Conservation (phyloP, 192 early-diverging fungal genomes). For the Coemansia erecta region DNA sequence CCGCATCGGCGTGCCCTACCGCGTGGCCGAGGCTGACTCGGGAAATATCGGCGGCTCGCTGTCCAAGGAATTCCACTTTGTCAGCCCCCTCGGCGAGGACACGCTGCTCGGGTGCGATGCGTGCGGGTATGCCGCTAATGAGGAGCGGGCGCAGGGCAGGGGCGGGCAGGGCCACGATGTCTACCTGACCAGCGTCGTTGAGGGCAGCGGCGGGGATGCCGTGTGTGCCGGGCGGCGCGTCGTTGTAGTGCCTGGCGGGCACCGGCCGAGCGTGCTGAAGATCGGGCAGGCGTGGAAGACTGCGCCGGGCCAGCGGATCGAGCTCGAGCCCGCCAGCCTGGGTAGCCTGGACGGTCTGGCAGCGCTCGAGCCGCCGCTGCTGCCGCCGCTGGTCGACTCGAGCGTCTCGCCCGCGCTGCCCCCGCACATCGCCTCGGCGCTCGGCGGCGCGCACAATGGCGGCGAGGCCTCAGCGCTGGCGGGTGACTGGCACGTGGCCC, state of each 20-base stretch:
- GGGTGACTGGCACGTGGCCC: constrained; percentile 43
- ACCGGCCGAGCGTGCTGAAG: constrained; percentile 33
- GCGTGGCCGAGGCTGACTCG: constrained; percentile 86
- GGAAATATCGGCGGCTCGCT: constrained; percentile 87
- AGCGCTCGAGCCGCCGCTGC: background rate
- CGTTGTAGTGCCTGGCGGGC: constrained; percentile 18
- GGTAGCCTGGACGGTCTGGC: too few relatives aligned
- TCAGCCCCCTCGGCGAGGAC: constrained; percentile 79
- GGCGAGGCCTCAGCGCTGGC: background rate
- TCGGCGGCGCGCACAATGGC: background rate
- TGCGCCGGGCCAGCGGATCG: constrained; percentile 12
- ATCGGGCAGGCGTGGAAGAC: constrained; percentile 21
- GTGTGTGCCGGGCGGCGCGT: background rate
- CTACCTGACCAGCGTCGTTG: constrained; percentile 6
- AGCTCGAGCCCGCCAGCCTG: background rate
- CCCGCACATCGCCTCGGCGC: background rate
- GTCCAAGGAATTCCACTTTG: constrained; percentile 90
- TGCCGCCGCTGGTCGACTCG: constrained; percentile 7
- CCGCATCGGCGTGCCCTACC: constrained; percentile 75
- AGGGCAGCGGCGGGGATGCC: background rate
- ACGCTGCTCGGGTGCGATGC: constrained; percentile 63
- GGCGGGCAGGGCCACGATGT: background rate
- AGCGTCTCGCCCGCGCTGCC: background rate
- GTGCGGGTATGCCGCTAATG: constrained; percentile 86
- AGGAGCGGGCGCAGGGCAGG: constrained; percentile 63